Evolutionary conservation across 805 yeast species (phyloP).

Genomic region (Saturnispora sekii): DNA sequence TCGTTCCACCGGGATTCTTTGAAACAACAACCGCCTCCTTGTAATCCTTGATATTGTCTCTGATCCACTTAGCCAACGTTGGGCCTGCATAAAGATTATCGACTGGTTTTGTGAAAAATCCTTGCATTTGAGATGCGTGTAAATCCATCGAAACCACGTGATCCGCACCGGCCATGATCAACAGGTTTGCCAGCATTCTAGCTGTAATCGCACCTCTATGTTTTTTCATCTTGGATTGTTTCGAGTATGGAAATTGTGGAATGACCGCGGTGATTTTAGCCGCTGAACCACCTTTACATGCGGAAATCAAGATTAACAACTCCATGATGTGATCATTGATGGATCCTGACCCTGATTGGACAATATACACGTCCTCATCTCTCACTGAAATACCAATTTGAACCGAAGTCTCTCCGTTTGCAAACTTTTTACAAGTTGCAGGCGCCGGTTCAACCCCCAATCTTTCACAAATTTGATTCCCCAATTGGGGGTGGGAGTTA

Average conservation of each 20-base stretch:
- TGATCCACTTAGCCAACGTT: constrained; percentile 91
- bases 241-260: constrained; percentile 95
- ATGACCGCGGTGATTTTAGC: constrained; percentile 92
- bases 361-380: constrained; percentile 92
- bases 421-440: constrained; percentile 80
- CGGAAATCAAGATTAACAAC: constrained; percentile 80
- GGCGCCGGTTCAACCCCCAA: constrained; percentile 93
- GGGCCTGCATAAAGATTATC: constrained; percentile 97
- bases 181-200: constrained; percentile 89
- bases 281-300: constrained; percentile 98
- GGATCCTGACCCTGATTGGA: constrained; percentile 83
- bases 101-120: constrained; percentile 94
- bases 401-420: constrained; percentile 96
- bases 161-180: constrained; percentile 98
- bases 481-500: constrained; percentile 91
- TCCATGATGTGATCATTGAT: constrained; percentile 96
- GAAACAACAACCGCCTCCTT: constrained; percentile 90
- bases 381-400: constrained; percentile 91
- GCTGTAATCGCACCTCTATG: constrained; percentile 99
- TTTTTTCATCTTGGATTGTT: constrained; percentile 96
- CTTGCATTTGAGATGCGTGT: constrained; percentile 98
- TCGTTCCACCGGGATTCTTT: constrained; percentile 99
- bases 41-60: constrained; percentile 79
- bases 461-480: constrained; percentile 79
- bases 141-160: constrained; percentile 97